A percentile compares a stretch with the other conserved stretches of the same genome.
Conservation (phyloP, 495 filamentous ascomycete genomes). For the Podospora bellae-mahoneyi region DNA sequence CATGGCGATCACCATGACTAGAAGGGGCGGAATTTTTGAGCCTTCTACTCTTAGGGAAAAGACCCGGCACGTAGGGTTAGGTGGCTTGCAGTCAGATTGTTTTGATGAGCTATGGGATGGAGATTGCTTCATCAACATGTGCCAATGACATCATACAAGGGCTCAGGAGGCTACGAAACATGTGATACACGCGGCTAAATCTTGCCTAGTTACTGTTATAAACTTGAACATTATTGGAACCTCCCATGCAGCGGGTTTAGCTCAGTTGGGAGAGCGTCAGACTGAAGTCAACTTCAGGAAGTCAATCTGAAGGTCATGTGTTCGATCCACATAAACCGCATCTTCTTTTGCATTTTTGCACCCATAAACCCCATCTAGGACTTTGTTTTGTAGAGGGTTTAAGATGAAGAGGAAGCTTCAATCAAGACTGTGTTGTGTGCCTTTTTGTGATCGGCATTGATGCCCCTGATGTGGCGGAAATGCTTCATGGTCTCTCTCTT, state of each 20-base stretch:
- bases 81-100: background rate
- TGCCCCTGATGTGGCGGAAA: too few species aligned
- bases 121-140: constrained; percentile 1
- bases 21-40: background rate
- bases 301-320: constrained; percentile 24
- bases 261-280: constrained; percentile 30
- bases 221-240: too few species aligned
- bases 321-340: constrained; percentile 29
- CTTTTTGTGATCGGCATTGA: background rate
- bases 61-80: background rate
- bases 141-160: constrained; percentile 3
- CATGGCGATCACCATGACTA: background rate
- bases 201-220: too few species aligned
- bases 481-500: too few species aligned
- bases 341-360: constrained; percentile 12
- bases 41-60: background rate
- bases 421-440: too few species aligned
- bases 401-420: too few species aligned
- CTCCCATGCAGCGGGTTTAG: constrained; percentile 22
- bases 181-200: background rate
- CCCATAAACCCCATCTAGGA: too few species aligned
- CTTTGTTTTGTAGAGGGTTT: too few species aligned
- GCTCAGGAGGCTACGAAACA: background rate
- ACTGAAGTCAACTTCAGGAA: constrained; percentile 22
- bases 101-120: background rate